Base-by-base conservation (phyloP, 1,139 yeast species). In the Neolecta irregularis region DNA sequence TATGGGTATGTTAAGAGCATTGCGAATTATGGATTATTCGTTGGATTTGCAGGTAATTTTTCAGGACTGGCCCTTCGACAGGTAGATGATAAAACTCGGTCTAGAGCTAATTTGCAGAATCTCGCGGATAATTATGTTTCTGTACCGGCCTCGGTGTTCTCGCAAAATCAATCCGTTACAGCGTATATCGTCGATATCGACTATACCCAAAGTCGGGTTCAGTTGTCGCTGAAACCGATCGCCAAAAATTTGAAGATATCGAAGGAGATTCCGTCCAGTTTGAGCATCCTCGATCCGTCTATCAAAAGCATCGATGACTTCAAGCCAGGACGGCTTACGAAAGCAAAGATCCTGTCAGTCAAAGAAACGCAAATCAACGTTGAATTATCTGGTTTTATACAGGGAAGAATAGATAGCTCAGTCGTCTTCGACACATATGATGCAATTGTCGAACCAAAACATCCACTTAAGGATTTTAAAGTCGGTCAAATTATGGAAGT, bases 1-100 rank as follows among this genome's bases (percentile, higher is more conserved):
- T 64, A 69, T 42, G 98, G 96, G 29, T 85, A 65, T 51, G 69
- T 88, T 35, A 77, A 72, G 48, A 74, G 83, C 19, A 74, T 80
- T 20, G 77, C 91, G 15, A 69, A 67, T 52, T 43, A 46, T 18
- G 96, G 96, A 45, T 64, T 81, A 20, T 85, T 88, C 53, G 77
- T 88, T 39, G 69, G 77, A 0, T 88, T 88, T 56, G 83, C 75
- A 41, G 78, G 78, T 45, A 70, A 67, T 37, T 67, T 85, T 46
- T 78, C 83, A 22, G 96, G 95, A 33, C 65, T 88, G 46, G 78
- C 81, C 2, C 67, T 79, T 45, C 81, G 88, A 40, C 21, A 28
- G 12, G 31, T 28, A 28, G 20, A 20, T 16, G 22, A 28, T 11
- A 12, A 28, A 28, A 20, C 12, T 28, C 19, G 20, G 11, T 13